Evolutionary conservation across 257 asterid species (phyloP).

Genomic region (Asclepias syriaca): DNA sequence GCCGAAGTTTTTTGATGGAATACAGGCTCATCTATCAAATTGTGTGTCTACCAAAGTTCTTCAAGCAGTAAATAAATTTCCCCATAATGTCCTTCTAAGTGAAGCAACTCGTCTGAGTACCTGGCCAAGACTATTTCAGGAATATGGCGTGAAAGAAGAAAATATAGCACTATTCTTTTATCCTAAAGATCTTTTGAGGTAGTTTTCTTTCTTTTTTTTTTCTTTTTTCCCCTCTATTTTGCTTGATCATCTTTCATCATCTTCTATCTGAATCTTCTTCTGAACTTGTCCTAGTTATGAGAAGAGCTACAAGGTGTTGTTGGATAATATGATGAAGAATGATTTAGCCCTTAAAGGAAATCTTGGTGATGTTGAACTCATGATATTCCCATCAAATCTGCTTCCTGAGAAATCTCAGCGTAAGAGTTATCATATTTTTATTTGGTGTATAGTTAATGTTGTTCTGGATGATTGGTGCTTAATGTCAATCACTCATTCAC

Average conservation of each 20-base stretch:
- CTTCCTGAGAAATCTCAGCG: slow-evolving; percentile 19
- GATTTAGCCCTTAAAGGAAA: slow-evolving; percentile 19
- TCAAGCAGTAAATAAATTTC: slow-evolving; percentile 17
- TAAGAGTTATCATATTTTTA: background rate
- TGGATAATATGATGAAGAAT: slow-evolving; percentile 15
- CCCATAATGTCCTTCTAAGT: slow-evolving; percentile 11
- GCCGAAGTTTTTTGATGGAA: slow-evolving; percentile 8
- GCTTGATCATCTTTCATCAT: background rate
- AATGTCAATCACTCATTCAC: background rate
- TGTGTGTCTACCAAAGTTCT: slow-evolving; percentile 12
- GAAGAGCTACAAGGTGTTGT: slow-evolving; percentile 13
- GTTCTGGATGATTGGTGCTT: background rate
- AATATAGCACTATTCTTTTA: slow-evolving; percentile 21
- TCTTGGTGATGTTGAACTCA: slow-evolving; percentile 13
- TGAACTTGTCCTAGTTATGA: slow-evolving; percentile 13
- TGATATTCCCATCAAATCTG: slow-evolving; percentile 20
- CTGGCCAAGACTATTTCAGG: slow-evolving; percentile 22
- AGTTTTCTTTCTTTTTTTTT: slow-evolving; percentile 7
- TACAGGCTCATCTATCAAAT: slow-evolving; percentile 24
- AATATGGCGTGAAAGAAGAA: slow-evolving; percentile 13
- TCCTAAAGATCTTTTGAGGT: slow-evolving; percentile 18
- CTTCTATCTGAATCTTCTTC: background rate
- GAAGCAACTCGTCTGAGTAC: slow-evolving; percentile 23
- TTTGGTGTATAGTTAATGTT: background rate
- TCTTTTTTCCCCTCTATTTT: slow-evolving; percentile 15